A percentile compares a stretch with the other conserved stretches of the same genome.
Evolutionary conservation across 768 basidiomycete genomes (phyloP).

Genomic region (Thelephora ganbajun): DNA sequence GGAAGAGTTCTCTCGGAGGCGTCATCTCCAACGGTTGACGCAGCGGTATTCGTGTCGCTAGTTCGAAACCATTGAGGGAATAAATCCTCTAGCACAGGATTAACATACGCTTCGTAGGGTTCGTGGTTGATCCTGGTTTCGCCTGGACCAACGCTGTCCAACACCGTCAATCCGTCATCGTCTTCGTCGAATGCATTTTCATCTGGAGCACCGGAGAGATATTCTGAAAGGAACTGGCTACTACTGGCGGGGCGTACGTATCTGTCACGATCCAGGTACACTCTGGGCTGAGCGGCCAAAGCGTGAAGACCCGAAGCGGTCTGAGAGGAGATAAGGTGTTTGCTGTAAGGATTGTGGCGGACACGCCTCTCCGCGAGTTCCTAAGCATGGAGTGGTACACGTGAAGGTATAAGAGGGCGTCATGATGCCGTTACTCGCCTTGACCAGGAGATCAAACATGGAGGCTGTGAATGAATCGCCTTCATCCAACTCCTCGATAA

Average conservation of each 20-base stretch:
- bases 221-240: background rate
- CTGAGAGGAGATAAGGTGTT: constrained; percentile 47
- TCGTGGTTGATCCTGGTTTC: constrained; percentile 46
- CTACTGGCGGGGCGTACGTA: background rate
- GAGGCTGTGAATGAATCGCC: constrained; percentile 74
- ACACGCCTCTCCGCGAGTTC: constrained; percentile 64
- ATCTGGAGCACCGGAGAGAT: constrained; percentile 30
- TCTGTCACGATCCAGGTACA: constrained; percentile 29
- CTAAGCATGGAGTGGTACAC: constrained; percentile 22
- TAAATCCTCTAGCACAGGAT: background rate
- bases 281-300: constrained; percentile 36
- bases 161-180: constrained; percentile 44
- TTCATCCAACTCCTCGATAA: constrained; percentile 63
- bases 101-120: constrained; percentile 45
- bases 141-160: constrained; percentile 21
- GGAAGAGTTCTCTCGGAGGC: background rate
- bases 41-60: background rate
- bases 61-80: background rate
- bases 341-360: constrained; percentile 38
- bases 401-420: background rate
- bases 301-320: constrained; percentile 50
- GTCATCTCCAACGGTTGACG: background rate
- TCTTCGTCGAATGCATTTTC: constrained; percentile 45
- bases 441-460: constrained; percentile 63
- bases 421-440: constrained; percentile 31